phyloP scores from a whole-genome alignment of 108 stramenopile species.

The Bacterosira constricta region DNA sequence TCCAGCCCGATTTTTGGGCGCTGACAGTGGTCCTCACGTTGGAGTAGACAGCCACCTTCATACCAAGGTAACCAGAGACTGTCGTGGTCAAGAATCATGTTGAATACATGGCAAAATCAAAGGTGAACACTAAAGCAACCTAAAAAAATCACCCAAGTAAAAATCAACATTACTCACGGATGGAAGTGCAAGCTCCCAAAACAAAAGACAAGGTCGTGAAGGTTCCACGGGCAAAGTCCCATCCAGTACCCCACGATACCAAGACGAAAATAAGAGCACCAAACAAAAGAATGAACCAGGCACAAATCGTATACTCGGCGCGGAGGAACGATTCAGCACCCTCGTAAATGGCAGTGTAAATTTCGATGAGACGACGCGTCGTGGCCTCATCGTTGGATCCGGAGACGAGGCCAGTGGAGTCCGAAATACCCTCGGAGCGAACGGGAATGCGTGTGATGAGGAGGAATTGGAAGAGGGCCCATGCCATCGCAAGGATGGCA shows the following conservation, averaged over 20 bases:
- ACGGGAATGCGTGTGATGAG: slow-evolving; percentile 85
- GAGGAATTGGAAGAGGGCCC: slow-evolving; percentile 77
- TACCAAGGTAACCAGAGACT: slow-evolving; percentile 95
- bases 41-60: slow-evolving; percentile 97
- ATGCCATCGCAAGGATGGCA: slow-evolving; percentile 71
- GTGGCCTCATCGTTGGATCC: slow-evolving; percentile 73
- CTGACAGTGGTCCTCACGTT: slow-evolving; percentile 96
- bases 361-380: slow-evolving; percentile 83
- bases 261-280: slow-evolving; percentile 83
- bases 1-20: slow-evolving; percentile 89
- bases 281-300: slow-evolving; percentile 88
- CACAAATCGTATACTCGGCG: slow-evolving; percentile 96
- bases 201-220: slow-evolving; percentile 94
- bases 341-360: slow-evolving; percentile 93
- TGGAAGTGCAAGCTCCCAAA: slow-evolving; percentile 86
- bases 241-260: slow-evolving; percentile 87
- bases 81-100: slow-evolving; percentile 24
- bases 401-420: slow-evolving; percentile 53
- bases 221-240: slow-evolving; percentile 86
- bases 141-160: slow-evolving; percentile 45
- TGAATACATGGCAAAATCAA: not conserved
- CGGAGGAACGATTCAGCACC: slow-evolving; percentile 95
- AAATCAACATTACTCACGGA: slow-evolving; percentile 40
- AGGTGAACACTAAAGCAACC: too few relatives aligned
- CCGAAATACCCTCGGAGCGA: slow-evolving; percentile 54